phyloP scores from a whole-genome alignment of 1,284 basidiomycete species.

The Sporisorium exsertum region DNA sequence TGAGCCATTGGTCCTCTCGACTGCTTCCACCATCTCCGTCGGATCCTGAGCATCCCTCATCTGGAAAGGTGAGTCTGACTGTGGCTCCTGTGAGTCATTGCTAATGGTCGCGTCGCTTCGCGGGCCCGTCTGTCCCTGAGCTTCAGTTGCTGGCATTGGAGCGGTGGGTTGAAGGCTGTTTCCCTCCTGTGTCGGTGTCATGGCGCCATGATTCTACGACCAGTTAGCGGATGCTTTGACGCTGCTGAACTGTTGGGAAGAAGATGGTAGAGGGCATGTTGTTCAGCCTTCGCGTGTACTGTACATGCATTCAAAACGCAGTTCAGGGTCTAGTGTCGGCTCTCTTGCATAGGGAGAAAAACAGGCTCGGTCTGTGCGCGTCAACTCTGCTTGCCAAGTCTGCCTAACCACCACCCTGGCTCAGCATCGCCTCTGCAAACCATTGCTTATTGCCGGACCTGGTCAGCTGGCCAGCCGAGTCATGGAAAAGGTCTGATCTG shows the following conservation, averaged over 20 bases:
- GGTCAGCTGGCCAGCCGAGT: no score
- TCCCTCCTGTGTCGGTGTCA: constrained; percentile 5
- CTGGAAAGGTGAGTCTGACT: not conserved
- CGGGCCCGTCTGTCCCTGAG: not conserved
- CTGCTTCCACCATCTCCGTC: not conserved
- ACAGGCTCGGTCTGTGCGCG: no score
- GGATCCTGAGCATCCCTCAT: constrained; percentile 1
- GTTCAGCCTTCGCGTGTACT: not conserved
- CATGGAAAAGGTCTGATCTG: no score
- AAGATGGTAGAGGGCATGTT: not conserved
- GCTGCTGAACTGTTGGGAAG: not conserved
- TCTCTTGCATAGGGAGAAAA: not conserved
- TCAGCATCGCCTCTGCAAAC: no score
- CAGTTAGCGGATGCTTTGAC: not conserved
- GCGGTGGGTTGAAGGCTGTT: not conserved
- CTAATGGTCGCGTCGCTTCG: not conserved
- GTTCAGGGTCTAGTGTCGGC: not conserved
- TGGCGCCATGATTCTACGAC: not conserved
- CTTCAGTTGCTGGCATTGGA: not conserved
- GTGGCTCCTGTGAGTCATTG: not conserved
- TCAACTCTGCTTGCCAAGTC: no score
- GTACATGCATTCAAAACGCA: not conserved
- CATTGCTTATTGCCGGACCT: no score
- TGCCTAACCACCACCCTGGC: no score
- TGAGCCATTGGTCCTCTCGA: not conserved